phyloP scores from a whole-genome alignment of 1,284 basidiomycete genomes.

The Wolfiporia cocos region DNA sequence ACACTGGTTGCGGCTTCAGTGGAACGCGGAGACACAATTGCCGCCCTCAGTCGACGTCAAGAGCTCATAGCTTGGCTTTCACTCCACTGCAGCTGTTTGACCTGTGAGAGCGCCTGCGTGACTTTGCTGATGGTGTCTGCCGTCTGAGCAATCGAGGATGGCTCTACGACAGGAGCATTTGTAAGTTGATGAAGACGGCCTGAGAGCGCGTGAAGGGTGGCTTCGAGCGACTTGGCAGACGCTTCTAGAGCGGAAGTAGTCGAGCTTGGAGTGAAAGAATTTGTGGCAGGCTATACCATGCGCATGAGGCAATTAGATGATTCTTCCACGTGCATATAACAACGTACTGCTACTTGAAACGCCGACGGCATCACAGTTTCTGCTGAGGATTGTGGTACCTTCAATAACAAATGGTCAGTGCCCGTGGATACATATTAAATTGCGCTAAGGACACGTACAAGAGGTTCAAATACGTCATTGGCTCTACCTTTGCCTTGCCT shows the following conservation, averaged over 20 bases:
- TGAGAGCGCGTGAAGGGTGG: conserved; percentile 48
- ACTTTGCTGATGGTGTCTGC: conserved; percentile 71
- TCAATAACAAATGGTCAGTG: too few species aligned
- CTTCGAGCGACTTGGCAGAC: conserved; percentile 44
- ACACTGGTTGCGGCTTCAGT: too few species aligned
- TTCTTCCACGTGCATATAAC: too few species aligned
- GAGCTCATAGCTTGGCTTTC: conserved; percentile 15
- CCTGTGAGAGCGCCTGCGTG: conserved; percentile 52
- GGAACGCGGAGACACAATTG: too few species aligned
- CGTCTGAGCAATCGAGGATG: conserved; percentile 43
- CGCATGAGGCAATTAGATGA: conserved; percentile 1
- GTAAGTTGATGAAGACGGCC: conserved; percentile 42
- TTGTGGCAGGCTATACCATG: conserved; percentile 11
- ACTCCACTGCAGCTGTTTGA: conserved; percentile 46
- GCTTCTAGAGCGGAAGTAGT: conserved; percentile 28
- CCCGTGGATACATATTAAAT: too few species aligned
- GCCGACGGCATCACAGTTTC: too few species aligned
- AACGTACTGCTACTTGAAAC: too few species aligned
- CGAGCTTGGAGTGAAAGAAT: conserved; percentile 10
- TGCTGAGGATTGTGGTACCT: too few species aligned
- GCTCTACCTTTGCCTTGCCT: not conserved
- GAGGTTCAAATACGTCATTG: too few species aligned
- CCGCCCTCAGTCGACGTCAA: conserved; percentile 4
- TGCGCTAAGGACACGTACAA: too few species aligned
- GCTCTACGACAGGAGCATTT: conserved; percentile 37